Percentiles rank a stretch among this genome's conserved stretches.
phyloP scores from a whole-genome alignment of 768 basidiomycete species.

The Gautieria morchelliformis region DNA sequence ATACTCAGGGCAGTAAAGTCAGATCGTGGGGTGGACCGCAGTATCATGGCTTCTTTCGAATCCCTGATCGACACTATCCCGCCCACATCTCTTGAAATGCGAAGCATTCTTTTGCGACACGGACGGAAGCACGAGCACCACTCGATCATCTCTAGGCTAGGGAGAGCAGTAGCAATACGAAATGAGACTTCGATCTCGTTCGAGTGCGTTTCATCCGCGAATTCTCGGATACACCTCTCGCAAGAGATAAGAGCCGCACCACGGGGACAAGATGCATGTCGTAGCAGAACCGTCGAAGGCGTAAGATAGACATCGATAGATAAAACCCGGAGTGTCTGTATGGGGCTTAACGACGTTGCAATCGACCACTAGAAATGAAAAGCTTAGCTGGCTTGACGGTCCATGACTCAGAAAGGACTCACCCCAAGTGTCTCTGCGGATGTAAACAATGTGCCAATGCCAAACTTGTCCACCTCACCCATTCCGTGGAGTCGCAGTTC shows the following conservation, averaged over 20 bases:
- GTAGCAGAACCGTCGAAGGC: background rate
- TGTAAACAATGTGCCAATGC: background rate
- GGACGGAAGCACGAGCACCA: conserved; percentile 5
- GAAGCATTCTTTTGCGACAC: background rate
- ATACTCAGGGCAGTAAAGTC: too few relatives aligned
- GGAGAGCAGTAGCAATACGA: background rate
- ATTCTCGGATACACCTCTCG: background rate
- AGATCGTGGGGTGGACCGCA: too few relatives aligned
- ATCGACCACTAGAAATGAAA: background rate
- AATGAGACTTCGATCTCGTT: conserved; percentile 2
- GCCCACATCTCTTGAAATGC: background rate
- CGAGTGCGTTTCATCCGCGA: background rate
- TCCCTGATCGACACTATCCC: background rate
- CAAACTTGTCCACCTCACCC: conserved; percentile 1
- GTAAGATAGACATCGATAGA: conserved; percentile 6
- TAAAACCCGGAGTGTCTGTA: background rate
- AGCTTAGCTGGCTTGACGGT: background rate
- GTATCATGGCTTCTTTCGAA: background rate
- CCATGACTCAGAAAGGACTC: background rate
- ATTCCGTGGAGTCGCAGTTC: conserved; percentile 5
- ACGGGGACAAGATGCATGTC: conserved; percentile 2
- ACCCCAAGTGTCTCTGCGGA: background rate
- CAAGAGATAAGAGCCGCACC: background rate
- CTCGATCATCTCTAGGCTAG: conserved; percentile 1
- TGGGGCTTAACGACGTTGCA: background rate